phyloP scores from a whole-genome alignment of 805 yeast species.

The Saccharomyces eubayanus region DNA sequence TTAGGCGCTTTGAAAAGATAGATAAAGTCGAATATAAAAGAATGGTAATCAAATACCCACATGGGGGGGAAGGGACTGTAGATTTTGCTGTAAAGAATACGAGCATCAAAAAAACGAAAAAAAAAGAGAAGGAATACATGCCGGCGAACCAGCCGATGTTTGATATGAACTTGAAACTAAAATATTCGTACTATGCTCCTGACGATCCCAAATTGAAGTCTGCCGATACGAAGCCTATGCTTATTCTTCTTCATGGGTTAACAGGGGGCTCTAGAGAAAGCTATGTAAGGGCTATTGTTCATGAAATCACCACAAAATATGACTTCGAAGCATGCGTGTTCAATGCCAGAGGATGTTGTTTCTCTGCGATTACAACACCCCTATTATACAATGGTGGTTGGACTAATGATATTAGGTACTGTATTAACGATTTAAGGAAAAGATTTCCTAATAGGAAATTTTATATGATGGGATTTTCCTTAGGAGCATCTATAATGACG shows the following conservation, averaged over 20 bases:
- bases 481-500: slow-evolving; percentile 65
- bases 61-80: slow-evolving; percentile 62
- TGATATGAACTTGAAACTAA: slow-evolving; percentile 10
- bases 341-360: slow-evolving; percentile 71
- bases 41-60: slow-evolving; percentile 42
- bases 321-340: slow-evolving; percentile 60
- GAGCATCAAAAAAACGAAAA: slow-evolving; percentile 27
- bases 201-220: slow-evolving; percentile 34
- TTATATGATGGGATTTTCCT: slow-evolving; percentile 68
- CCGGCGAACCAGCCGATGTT: slow-evolving; percentile 34
- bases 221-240: slow-evolving; percentile 45
- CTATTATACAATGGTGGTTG: slow-evolving; percentile 62
- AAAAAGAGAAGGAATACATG: slow-evolving; percentile 22
- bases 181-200: slow-evolving; percentile 26
- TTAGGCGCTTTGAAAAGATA: slow-evolving; percentile 36
- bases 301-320: slow-evolving; percentile 29
- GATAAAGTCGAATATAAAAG: slow-evolving; percentile 59
- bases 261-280: slow-evolving; percentile 83
- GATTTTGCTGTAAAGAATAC: slow-evolving; percentile 44
- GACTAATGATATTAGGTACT: slow-evolving; percentile 58
- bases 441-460: slow-evolving; percentile 57
- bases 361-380: slow-evolving; percentile 60
- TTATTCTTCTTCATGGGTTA: slow-evolving; percentile 65
- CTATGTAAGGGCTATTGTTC: slow-evolving; percentile 54
- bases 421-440: slow-evolving; percentile 41